Evolutionary conservation across 2,329 filamentous ascomycete species (phyloP), one percentile per base, ranked within the genome.

Genomic region (Sporothrix brunneoviolacea): DNA sequence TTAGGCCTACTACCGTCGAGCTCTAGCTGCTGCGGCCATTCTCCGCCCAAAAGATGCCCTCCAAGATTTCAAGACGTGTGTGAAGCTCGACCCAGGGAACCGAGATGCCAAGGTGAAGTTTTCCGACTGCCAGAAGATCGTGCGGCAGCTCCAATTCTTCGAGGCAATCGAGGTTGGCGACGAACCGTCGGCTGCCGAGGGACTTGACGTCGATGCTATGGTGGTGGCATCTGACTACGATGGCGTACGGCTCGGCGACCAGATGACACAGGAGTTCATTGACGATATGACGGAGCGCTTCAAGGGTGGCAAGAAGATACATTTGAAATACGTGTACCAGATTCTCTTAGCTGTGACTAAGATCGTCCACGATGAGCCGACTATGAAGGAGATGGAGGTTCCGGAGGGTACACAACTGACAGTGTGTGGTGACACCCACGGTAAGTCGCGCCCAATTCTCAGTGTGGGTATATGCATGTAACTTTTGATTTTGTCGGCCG

Each of bases 271-370:
- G 59, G 91, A 96, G 61, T 98, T 98, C 64, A 88, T 98, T 61
- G 87, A 94, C 61, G 91, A 98, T 71, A 96, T 97, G 91, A 91
- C 89, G 51, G 80, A 93, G 67, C 77, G 93, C 28, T 98, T 98
- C 79, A 95, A 94, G 79, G 84, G 80, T 45, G 93, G 93, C 64
- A 97, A 98, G 78, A 91, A 88, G 70, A 78, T 98, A 51, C 89
- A 93, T 68, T 84, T 82, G 71, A 98, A 97, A 78, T 98, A 96
- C 65, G 93, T 91, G 58, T 97, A 91, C 74, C 89, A 96, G 71
- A 98, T 98, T 64, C 79, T 98, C 61, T 72, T 96, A 60, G 87
- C 88, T 6, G 88, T 94, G 60, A 89, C 87, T 74, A 84, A 95
- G 56, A 79, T 98, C 52, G 84, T 95, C 40, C 91, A 91, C 66